These are phyloP conservation scores for Boletus subcaerulescens DNA, from an alignment of 768 basidiomycete species.

Conservation along the genomic window DNA sequence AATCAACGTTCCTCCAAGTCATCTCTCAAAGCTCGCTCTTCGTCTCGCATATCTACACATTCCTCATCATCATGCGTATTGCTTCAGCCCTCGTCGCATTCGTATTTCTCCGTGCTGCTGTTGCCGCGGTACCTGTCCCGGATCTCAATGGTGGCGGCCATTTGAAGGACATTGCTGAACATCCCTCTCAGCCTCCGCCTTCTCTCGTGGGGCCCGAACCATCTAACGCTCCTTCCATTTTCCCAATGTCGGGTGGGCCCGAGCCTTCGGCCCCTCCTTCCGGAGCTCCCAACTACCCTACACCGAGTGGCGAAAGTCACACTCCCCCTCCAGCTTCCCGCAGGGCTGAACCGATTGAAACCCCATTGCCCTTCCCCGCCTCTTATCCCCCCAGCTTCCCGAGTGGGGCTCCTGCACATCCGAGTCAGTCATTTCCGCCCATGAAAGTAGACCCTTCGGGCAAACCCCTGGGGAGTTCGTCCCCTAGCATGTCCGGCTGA, in stretches of 20 bases:
- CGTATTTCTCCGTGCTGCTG: not conserved
- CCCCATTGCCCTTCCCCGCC: not conserved
- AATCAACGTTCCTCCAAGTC: too few species aligned
- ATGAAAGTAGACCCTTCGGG: too few species aligned
- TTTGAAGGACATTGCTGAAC: too few species aligned
- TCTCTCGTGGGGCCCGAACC: not conserved
- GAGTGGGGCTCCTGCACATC: not conserved
- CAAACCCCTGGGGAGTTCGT: too few species aligned
- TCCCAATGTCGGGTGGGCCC: not conserved
- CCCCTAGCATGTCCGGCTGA: not conserved
- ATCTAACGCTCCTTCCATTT: not conserved
- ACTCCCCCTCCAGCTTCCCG: not conserved
- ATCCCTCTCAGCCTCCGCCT: not conserved
- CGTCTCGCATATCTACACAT: not conserved
- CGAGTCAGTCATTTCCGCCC: not conserved
- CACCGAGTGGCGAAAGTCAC: not conserved
- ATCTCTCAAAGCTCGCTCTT: not conserved
- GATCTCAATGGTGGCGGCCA: not conserved
- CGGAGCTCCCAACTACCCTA: not conserved
- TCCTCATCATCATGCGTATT: slow-evolving; percentile 9
- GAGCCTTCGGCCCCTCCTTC: not conserved
- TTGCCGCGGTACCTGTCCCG: slow-evolving; percentile 4
- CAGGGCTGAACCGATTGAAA: not conserved
- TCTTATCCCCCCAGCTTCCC: not conserved
- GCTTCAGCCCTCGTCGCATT: slow-evolving; percentile 1